Evolutionary conservation across 768 basidiomycete species (phyloP), one percentile per base, ranked within the genome.

Genomic region (Mrakia hoshinonis): DNA sequence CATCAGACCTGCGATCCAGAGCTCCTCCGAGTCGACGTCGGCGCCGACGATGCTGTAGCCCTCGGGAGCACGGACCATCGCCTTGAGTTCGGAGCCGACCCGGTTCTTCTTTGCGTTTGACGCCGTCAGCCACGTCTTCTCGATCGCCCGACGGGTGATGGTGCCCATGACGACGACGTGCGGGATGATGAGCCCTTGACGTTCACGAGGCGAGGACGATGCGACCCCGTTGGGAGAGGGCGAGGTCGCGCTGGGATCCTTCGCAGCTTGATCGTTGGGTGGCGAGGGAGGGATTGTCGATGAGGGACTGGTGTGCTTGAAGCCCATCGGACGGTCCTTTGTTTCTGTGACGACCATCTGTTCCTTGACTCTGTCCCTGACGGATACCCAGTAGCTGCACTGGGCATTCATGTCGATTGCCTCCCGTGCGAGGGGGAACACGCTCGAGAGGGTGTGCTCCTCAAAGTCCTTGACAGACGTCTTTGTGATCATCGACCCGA

Each of bases 1-100:
- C 91, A 98, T 95, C 72, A 92, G 91, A 76, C 91, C 93, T 24
- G 94, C 95, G 74, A 98, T 98, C 96, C 96, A 98, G 29, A 99
- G 82, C 79, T 99, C 96, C 81, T 98, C 95, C 60, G 92, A 95
- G 79, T 99, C 96, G 29, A 99, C 96, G 78, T 99, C 96, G 0
- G 96, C 96, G 4, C 96, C 96, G 26, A 99, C 92, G 74, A 99
- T 90, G 7, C 89, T 86, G 78, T 95, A 96, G 1, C 96, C 94
- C 0, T 86, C 84, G 1, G 95, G 96, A 0, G 94, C 94, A 29
- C 90, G 87, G 11, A 99, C 88, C 94, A 98, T 96, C 4, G 94
- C 91, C 79, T 98, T 98, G 73, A 98, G 85, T 80, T 99, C 96
- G 0, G 93, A 96, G 1, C 95, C 95, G n/a, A 98, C 90, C 24